Conservation (phyloP, 305 asterid genomes). For the Nicotiana rustica region DNA sequence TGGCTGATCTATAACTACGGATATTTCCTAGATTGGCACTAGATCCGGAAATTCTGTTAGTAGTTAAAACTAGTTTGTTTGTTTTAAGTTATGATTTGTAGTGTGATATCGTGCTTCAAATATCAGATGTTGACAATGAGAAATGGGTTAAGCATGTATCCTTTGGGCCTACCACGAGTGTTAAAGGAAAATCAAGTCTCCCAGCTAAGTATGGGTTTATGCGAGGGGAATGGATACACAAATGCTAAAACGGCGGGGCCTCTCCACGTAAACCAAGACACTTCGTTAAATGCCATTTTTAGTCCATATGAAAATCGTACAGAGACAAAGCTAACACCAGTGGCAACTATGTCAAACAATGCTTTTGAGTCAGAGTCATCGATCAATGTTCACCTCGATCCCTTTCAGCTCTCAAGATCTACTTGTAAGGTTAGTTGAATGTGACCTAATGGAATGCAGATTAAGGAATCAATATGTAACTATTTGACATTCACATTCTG, state of each 20-base stretch:
- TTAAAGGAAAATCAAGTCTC: constrained; percentile 47
- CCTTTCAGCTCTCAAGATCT: constrained; percentile 47
- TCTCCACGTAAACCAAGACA: constrained; percentile 42
- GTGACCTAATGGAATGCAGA: background rate
- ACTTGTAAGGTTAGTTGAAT: constrained; percentile 42
- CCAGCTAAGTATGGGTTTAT: constrained; percentile 45
- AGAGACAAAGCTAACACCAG: constrained; percentile 39
- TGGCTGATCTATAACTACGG: background rate
- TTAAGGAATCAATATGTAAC: background rate
- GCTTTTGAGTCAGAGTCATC: constrained; percentile 46
- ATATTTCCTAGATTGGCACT: background rate
- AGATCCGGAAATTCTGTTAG: background rate
- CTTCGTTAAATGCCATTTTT: constrained; percentile 42
- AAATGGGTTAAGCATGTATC: constrained; percentile 67
- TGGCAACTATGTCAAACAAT: constrained; percentile 44
- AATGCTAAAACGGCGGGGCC: constrained; percentile 42
- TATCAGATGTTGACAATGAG: constrained; percentile 73
- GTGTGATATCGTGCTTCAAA: constrained; percentile 13
- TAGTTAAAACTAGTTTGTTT: background rate
- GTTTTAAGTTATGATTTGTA: background rate
- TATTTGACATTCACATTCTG: constrained; percentile 27
- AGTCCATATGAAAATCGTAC: constrained; percentile 35
- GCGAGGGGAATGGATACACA: constrained; percentile 43
- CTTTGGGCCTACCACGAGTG: constrained; percentile 60
- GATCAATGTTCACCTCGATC: constrained; percentile 40